These are phyloP conservation scores for Saraca asoca DNA, from an alignment of 331 rosid species.

Conservation along the genomic window DNA sequence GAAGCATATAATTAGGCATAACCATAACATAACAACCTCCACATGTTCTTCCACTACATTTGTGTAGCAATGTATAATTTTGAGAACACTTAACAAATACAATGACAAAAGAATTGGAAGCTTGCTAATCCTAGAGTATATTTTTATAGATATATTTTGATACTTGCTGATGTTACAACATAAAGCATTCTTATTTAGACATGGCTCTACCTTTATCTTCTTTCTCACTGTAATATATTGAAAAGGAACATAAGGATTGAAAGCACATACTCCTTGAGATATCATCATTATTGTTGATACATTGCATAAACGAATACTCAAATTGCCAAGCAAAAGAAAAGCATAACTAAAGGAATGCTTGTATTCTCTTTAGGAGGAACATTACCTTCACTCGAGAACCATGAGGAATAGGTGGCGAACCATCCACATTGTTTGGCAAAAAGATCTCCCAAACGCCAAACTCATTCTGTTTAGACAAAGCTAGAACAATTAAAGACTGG, in stretches of 20 bases:
- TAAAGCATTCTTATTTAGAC: slow-evolving; percentile 15
- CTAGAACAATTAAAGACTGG: slow-evolving; percentile 23
- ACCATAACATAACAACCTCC: too few relatives aligned
- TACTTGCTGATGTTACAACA: slow-evolving; percentile 14
- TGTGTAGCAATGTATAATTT: too few relatives aligned
- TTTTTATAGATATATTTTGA: neutral
- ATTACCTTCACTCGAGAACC: slow-evolving; percentile 96
- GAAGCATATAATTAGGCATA: neutral
- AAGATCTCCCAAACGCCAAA: slow-evolving; percentile 97
- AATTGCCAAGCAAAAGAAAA: slow-evolving; percentile 3
- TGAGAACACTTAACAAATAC: neutral
- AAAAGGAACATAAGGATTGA: neutral
- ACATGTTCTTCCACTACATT: neutral
- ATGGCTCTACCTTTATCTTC: slow-evolving; percentile 8
- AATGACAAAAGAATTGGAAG: slow-evolving; percentile 8
- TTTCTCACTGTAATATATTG: neutral
- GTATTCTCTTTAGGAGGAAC: slow-evolving; percentile 21
- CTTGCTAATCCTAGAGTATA: slow-evolving; percentile 1
- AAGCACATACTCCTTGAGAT: too few relatives aligned
- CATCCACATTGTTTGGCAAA: slow-evolving; percentile 89
- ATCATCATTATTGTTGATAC: neutral
- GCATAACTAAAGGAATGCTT: slow-evolving; percentile 6
- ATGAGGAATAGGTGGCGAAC: slow-evolving; percentile 84
- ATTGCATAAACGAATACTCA: neutral
- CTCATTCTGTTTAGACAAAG: slow-evolving; percentile 67